A percentile compares a stretch with the other conserved stretches of the same genome.
phyloP scores from a whole-genome alignment of 441 rosid genomes.

The Flueggea neowawraea region DNA sequence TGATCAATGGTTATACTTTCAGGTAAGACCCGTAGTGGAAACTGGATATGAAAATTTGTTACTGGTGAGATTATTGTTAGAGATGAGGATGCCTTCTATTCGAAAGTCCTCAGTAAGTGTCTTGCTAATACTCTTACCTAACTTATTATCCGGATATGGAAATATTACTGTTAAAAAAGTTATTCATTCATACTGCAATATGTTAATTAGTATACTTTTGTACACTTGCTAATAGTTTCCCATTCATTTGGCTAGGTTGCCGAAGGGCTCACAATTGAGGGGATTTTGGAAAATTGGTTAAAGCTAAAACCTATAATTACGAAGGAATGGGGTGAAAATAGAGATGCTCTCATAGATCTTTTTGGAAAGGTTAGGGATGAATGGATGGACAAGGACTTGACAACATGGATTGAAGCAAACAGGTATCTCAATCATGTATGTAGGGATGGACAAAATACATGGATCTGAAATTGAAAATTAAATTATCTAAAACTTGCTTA shows the following conservation, averaged over 20 bases:
- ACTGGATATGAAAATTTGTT: conserved; percentile 88
- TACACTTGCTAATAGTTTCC: conserved; percentile 16
- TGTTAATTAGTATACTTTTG: too few species aligned
- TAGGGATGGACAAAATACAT: conserved; percentile 4
- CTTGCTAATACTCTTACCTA: conserved; percentile 4
- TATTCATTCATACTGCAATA: too few species aligned
- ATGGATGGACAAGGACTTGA: conserved; percentile 76
- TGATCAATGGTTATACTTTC: conserved; percentile 17
- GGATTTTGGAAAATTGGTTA: conserved; percentile 71
- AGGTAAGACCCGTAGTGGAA: conserved; percentile 96
- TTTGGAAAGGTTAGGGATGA: conserved; percentile 92
- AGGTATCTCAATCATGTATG: conserved; percentile 41
- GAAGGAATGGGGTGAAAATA: conserved; percentile 83
- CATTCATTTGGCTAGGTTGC: conserved; percentile 55
- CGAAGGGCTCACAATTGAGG: conserved; percentile 67
- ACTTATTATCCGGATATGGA: conserved; percentile 7
- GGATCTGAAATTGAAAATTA: too few species aligned
- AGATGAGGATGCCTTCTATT: conserved; percentile 58
- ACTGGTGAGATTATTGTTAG: conserved; percentile 75
- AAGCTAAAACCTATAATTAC: conserved; percentile 70
- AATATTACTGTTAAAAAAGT: conserved; percentile 2
- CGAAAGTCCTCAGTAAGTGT: conserved; percentile 64
- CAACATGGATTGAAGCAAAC: conserved; percentile 91
- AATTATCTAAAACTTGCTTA: too few species aligned
- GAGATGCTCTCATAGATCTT: conserved; percentile 63